Conservation (phyloP, 257 asterid genomes). For the Salvia hispanica region DNA sequence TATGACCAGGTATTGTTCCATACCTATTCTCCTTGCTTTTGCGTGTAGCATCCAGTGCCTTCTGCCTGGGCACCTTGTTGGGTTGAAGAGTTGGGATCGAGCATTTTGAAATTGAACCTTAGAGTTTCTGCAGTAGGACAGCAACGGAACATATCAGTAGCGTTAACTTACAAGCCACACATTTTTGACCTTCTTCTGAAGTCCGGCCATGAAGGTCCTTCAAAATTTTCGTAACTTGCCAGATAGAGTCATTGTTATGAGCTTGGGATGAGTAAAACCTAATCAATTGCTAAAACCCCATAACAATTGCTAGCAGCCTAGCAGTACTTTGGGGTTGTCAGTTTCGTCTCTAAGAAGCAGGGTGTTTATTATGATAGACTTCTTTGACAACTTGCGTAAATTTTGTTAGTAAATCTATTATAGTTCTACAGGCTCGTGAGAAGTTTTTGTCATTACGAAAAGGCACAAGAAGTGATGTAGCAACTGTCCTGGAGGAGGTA, state of each 20-base stretch:
- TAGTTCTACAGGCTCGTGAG: conserved; percentile 81
- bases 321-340: not conserved
- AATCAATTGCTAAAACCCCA: conserved; percentile 5
- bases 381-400: conserved; percentile 7
- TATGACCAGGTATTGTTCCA: conserved; percentile 85
- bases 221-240: conserved; percentile 3
- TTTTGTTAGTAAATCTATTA: conserved; percentile 15
- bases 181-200: not conserved
- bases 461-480: conserved; percentile 89
- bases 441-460: conserved; percentile 90
- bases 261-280: not conserved
- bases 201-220: not conserved
- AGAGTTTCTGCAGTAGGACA: conserved; percentile 10
- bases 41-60: conserved; percentile 8
- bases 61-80: conserved; percentile 19
- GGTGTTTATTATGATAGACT: not conserved
- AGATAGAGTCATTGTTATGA: conserved; percentile 1
- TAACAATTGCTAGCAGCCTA: not conserved
- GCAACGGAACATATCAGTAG: conserved; percentile 1
- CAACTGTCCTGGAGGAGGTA: conserved; percentile 89
- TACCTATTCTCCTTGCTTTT: not conserved
- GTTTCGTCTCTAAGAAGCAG: not conserved
- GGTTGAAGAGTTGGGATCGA: conserved; percentile 20
- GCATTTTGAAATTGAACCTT: conserved; percentile 15
- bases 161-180: not conserved